Evolutionary conservation across 306 rosid species (phyloP), one percentile per base, ranked within the genome.

Genomic region (Delonix regia): DNA sequence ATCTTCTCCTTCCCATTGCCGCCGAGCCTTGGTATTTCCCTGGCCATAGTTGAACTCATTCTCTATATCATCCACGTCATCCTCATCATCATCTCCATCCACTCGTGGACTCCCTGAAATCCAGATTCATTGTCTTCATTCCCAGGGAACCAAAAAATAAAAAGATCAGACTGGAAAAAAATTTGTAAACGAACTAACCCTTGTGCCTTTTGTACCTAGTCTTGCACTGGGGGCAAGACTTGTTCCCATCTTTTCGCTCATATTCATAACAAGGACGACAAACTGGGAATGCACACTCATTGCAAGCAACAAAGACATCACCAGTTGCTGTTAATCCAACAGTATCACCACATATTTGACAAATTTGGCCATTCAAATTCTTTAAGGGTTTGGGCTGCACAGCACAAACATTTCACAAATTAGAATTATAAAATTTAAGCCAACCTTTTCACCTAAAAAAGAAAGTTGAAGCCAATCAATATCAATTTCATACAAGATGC

Each of bases 151-250:
- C n/a, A n/a, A 69, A 63, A 65, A 60, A 53, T 52, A 71, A 55
- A 27, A 62, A 51, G 60, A 28, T 27, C 67, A 45, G 22, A 55
- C 63, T 48, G 34, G 16, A 51, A 7, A 47, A 30, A 53, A 44
- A 6, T 48, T 39, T 30, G 56, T 69, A 53, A 27, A 25, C 76
- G 77, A 72, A 76, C 87, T 38, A 70, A 95, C 99, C 99, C 86
- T 87, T 87, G 82, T 86, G 97, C 88, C 89, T 88, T 75, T 86
- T 88, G 83, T 87, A 91, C 81, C 94, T 91, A 77, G 97, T 89
- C 92, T 95, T 92, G 92, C 99, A 95, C 80, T 91, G 95, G 24
- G 94, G 97, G 82, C 97, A 95, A 79, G 91, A 80, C 80, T 91
- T 93, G 86, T 87, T 90, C 61, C 90, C 92, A 56, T 88, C 95